phyloP scores from a whole-genome alignment of 1,284 basidiomycete genomes.

The Fomes fomentarius region DNA sequence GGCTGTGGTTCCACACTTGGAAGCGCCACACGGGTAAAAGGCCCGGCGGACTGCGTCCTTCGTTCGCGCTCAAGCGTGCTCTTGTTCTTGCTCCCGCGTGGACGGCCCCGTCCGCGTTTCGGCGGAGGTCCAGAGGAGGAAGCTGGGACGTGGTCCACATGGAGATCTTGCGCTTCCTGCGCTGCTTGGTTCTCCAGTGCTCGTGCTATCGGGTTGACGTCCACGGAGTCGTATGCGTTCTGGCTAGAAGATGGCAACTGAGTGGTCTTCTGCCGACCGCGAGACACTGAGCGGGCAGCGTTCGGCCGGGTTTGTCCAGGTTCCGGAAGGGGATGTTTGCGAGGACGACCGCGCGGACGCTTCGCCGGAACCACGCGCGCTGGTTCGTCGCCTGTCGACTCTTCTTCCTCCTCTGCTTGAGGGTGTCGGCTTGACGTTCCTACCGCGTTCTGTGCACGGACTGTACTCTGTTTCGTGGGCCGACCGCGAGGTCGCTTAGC shows the following conservation, averaged over 20 bases:
- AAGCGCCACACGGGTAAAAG: neutral
- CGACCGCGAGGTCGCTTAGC: conserved; percentile 2
- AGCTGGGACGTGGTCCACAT: neutral
- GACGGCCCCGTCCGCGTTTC: conserved; percentile 14
- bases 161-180: neutral
- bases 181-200: neutral
- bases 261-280: neutral
- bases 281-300: neutral
- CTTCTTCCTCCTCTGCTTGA: neutral
- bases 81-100: conserved; percentile 20
- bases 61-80: conserved; percentile 14
- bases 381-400: neutral
- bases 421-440: too few relatives aligned
- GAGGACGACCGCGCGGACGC: conserved; percentile 12
- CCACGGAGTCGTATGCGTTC: conserved; percentile 4
- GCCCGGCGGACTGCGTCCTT: neutral
- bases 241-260: neutral
- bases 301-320: too few relatives aligned
- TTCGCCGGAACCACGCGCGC: neutral
- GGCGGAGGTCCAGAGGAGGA: neutral
- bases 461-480: conserved; percentile 13
- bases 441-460: too few relatives aligned
- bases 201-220: neutral
- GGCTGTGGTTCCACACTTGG: too few relatives aligned
- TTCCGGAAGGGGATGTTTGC: conserved; percentile 7